phyloP scores from a whole-genome alignment of 805 yeast species.

The Yamadazyma laniorum region DNA sequence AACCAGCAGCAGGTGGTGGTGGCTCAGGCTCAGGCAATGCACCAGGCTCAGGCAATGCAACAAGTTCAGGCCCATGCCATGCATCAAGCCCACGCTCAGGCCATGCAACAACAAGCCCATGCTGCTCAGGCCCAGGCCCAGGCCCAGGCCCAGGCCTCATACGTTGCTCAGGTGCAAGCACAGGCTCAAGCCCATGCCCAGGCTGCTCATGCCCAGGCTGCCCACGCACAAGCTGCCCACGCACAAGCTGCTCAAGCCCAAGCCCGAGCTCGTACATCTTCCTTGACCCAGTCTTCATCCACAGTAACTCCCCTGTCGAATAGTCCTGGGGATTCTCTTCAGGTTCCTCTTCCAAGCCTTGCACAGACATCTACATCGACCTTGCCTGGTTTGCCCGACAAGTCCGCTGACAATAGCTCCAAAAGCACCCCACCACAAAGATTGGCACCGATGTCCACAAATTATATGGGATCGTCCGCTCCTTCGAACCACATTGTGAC shows the following conservation, averaged over 20 bases:
- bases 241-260: slow-evolving; percentile 5
- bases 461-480: slow-evolving; percentile 7
- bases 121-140: slow-evolving; percentile 4
- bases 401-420: slow-evolving; percentile 7
- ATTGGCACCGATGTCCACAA: slow-evolving; percentile 7
- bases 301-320: neutral
- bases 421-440: slow-evolving; percentile 6
- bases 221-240: slow-evolving; percentile 6
- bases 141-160: slow-evolving; percentile 1
- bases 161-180: neutral
- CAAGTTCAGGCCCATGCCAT: slow-evolving; percentile 8
- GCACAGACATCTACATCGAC: slow-evolving; percentile 1
- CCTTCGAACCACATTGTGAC: slow-evolving; percentile 5
- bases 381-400: slow-evolving; percentile 4
- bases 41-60: slow-evolving; percentile 10
- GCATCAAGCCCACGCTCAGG: slow-evolving; percentile 9
- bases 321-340: neutral
- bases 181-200: slow-evolving; percentile 1
- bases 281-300: neutral
- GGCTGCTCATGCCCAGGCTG: slow-evolving; percentile 1
- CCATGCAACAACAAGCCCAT: slow-evolving; percentile 6
- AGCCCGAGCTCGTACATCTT: neutral
- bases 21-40: slow-evolving; percentile 8
- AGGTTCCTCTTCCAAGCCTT: slow-evolving; percentile 1
- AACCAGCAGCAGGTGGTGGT: slow-evolving; percentile 10